These are phyloP conservation scores for Prunus campanulata DNA, from an alignment of 306 rosid genomes.

Conservation along the genomic window DNA sequence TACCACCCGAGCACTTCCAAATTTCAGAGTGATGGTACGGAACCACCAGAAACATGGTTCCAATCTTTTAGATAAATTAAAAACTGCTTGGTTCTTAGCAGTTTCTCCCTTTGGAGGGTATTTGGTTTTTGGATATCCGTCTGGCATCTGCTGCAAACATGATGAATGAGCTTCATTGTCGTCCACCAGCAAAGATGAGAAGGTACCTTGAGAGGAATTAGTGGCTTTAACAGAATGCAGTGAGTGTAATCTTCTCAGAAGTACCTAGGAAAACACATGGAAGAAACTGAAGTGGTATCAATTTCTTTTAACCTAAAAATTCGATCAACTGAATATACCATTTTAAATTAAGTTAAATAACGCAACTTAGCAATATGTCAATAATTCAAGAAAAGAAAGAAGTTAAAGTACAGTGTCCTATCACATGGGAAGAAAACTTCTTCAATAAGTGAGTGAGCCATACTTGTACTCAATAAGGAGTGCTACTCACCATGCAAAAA, in stretches of 20 bases:
- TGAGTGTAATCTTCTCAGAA: constrained; percentile 63
- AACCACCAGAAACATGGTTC: constrained; percentile 69
- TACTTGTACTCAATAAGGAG: no score
- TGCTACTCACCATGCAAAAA: no score
- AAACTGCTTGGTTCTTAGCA: constrained; percentile 37
- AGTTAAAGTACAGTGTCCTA: not conserved
- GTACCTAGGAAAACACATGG: constrained; percentile 35
- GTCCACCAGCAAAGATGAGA: constrained; percentile 19
- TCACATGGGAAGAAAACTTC: no score
- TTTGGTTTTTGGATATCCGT: constrained; percentile 27
- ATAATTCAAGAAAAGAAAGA: not conserved
- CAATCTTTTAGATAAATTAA: constrained; percentile 51
- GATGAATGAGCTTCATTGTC: constrained; percentile 27
- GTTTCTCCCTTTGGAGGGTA: not conserved
- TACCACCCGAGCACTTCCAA: constrained; percentile 51
- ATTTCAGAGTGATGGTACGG: constrained; percentile 59
- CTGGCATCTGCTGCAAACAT: constrained; percentile 26
- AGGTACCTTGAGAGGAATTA: constrained; percentile 35
- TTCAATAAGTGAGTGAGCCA: no score
- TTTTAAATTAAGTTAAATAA: not conserved
- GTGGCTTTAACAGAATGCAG: constrained; percentile 51
- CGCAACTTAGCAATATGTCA: not conserved
- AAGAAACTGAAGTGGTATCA: constrained; percentile 1
- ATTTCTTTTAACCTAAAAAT: not conserved
- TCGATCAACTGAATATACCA: not conserved